Percentiles rank a stretch among this genome's conserved stretches.
These are phyloP conservation scores for Rhizopus delemar DNA, from an alignment of 371 early-diverging fungal genomes.

Conservation along the genomic window DNA sequence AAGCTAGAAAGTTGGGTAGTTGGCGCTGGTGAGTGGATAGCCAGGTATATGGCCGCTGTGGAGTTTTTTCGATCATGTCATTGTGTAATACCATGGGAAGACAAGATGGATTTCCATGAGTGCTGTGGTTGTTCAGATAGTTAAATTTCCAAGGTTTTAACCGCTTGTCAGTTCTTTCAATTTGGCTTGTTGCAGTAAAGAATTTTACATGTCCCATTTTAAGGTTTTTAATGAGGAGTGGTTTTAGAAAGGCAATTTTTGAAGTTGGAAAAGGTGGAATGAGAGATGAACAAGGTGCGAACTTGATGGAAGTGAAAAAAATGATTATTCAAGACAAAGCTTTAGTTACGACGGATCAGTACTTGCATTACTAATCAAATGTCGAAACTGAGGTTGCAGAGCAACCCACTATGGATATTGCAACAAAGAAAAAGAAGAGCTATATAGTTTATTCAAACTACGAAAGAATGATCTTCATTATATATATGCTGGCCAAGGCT, in stretches of 20 bases:
- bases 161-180: neutral
- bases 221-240: conserved; percentile 8
- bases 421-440: conserved; percentile 6
- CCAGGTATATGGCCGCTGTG: too few relatives aligned
- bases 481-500: too few relatives aligned
- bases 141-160: too few relatives aligned
- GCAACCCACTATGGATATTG: conserved; percentile 5
- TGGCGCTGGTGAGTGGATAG: too few relatives aligned
- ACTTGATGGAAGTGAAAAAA: conserved; percentile 9
- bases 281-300: conserved; percentile 7
- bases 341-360: conserved; percentile 10
- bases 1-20: too few relatives aligned
- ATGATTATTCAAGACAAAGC: neutral
- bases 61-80: too few relatives aligned
- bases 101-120: too few relatives aligned
- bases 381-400: conserved; percentile 1
- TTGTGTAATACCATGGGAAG: too few relatives aligned
- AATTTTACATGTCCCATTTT: conserved; percentile 6
- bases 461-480: too few relatives aligned
- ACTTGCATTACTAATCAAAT: conserved; percentile 8
- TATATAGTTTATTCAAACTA: too few relatives aligned
- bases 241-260: conserved; percentile 3
- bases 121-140: too few relatives aligned
- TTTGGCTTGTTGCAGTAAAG: neutral
- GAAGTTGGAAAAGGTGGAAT: conserved; percentile 11